Conservation (phyloP, 257 asterid species). For the Phtheirospermum japonicum region DNA sequence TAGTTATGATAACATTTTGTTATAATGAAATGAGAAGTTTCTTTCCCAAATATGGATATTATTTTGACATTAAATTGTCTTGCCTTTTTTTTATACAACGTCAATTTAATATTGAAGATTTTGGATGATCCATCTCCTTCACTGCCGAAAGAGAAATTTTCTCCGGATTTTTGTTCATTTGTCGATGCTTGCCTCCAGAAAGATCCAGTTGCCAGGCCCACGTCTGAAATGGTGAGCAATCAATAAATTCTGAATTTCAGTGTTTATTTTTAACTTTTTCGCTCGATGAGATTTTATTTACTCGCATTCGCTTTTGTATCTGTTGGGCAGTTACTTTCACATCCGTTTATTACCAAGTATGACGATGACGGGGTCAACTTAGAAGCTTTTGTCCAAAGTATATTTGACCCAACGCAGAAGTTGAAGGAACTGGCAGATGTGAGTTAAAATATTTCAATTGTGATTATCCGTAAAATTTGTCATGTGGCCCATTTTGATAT, state of each 20-base stretch:
- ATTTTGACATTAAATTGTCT: conserved; percentile 20
- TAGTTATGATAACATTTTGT: conserved; percentile 8
- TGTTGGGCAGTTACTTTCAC: conserved; percentile 73
- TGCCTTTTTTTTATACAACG: conserved; percentile 3
- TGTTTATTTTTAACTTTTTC: not conserved
- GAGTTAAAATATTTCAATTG: conserved; percentile 40
- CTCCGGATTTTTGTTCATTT: conserved; percentile 84
- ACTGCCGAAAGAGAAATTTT: conserved; percentile 54
- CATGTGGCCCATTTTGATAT: not conserved
- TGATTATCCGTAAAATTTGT: too few relatives aligned
- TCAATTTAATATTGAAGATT: conserved; percentile 44
- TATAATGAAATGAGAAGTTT: too few relatives aligned
- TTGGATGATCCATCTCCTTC: conserved; percentile 98
- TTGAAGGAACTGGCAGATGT: conserved; percentile 98
- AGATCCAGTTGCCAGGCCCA: conserved; percentile 76
- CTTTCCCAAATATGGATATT: conserved; percentile 12
- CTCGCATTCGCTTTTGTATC: conserved; percentile 3
- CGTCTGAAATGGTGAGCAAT: conserved; percentile 87
- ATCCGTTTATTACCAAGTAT: conserved; percentile 72
- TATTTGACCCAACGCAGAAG: conserved; percentile 80
- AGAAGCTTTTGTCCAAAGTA: conserved; percentile 76
- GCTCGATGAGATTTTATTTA: conserved; percentile 2
- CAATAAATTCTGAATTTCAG: conserved; percentile 14
- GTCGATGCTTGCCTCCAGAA: conserved; percentile 88
- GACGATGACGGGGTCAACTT: conserved; percentile 60